Evolutionary conservation across 371 early-diverging fungal species (phyloP).

Genomic region (Syncephalastrum monosporum): DNA sequence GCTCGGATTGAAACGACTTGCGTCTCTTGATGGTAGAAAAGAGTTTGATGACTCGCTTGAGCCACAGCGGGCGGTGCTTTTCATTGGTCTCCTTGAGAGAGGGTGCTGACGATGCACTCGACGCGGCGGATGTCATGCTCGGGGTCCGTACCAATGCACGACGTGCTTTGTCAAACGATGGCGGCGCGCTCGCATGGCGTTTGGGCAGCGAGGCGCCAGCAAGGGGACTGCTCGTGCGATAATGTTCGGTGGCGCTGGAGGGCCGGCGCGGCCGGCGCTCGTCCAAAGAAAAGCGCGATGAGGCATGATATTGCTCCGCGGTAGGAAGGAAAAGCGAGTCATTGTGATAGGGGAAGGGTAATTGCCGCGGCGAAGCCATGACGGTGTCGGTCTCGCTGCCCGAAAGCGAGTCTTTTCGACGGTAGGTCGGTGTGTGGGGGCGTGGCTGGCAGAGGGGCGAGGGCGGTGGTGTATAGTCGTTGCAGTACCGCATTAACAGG

Average conservation of each 20-base stretch:
- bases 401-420: neutral
- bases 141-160: too few relatives aligned
- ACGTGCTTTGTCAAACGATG: too few relatives aligned
- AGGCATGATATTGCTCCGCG: slow-evolving; percentile 14
- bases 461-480: slow-evolving; percentile 15
- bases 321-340: slow-evolving; percentile 25
- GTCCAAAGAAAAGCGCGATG: neutral
- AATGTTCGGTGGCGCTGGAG: neutral
- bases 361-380: slow-evolving; percentile 19
- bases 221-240: too few relatives aligned
- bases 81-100: too few relatives aligned
- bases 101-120: too few relatives aligned
- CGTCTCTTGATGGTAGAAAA: too few relatives aligned
- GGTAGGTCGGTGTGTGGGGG: slow-evolving; percentile 8
- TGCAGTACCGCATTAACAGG: slow-evolving; percentile 16
- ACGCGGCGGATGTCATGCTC: too few relatives aligned
- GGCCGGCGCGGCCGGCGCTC: slow-evolving; percentile 1
- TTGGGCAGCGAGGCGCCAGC: too few relatives aligned
- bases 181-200: too few relatives aligned
- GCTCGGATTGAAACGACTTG: too few relatives aligned
- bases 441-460: slow-evolving; percentile 11
- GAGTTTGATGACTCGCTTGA: too few relatives aligned
- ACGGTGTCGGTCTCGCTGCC: slow-evolving; percentile 16
- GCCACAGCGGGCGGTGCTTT: too few relatives aligned
- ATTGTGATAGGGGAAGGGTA: slow-evolving; percentile 30